Conservation (phyloP, 805 yeast genomes). For the Nakazawaea ishiwadae region DNA sequence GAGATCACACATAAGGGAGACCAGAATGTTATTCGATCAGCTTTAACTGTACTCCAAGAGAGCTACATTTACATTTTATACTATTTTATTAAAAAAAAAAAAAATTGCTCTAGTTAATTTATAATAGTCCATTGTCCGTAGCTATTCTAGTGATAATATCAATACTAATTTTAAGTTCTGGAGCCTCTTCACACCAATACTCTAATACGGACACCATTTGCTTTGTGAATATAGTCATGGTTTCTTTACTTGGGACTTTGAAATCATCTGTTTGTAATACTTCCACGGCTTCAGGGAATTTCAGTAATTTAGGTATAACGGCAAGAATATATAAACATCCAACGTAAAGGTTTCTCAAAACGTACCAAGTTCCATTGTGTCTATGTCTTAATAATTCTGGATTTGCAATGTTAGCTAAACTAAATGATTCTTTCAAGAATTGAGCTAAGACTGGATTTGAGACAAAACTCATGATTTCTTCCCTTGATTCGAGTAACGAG, state of each 20-base stretch:
- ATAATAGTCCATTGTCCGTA: background rate
- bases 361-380: conserved; percentile 38
- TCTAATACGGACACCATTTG: background rate
- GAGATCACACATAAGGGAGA: no score
- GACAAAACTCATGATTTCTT: conserved; percentile 16
- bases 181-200: conserved; percentile 11
- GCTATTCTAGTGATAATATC: conserved; percentile 1
- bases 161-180: conserved; percentile 2
- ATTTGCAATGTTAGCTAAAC: conserved; percentile 29
- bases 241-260: conserved; percentile 3
- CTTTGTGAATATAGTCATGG: conserved; percentile 1
- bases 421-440: conserved; percentile 1
- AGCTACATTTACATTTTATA: no score
- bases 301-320: background rate
- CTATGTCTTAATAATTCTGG: conserved; percentile 33
- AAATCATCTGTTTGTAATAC: background rate
- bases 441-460: conserved; percentile 18
- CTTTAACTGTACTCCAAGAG: no score
- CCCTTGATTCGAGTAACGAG: conserved; percentile 17
- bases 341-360: conserved; percentile 27
- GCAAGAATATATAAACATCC: conserved; percentile 18
- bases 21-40: background rate
- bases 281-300: conserved; percentile 5
- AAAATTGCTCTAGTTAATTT: no score
- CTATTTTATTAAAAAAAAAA: no score